Evolutionary conservation across 768 basidiomycete genomes (phyloP), one percentile per base, ranked within the genome.

Genomic region (Rubroboletus pulcherrimus): DNA sequence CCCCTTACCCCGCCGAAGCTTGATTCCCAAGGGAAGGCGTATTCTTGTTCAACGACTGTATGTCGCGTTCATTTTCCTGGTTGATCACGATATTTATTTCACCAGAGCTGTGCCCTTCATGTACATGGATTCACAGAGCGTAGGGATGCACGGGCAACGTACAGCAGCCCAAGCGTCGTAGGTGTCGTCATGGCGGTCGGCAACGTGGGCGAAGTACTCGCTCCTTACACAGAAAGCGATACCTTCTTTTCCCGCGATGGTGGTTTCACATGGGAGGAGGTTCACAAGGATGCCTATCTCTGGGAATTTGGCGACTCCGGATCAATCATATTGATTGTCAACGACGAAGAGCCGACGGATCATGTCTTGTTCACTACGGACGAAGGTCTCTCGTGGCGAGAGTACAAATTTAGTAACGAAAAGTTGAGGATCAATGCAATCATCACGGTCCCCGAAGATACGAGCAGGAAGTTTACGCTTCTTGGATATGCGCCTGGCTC

Each of bases 271-370:
- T 99, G 97, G 97, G 85, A 97, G 68, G 97, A 99, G 74, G 88
- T 99, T 0, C 94, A 94, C 77, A 99, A 99, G 69, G 95, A 96
- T 61, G 96, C 97, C 0, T 90, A 98, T 67, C 78, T 98, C 38
- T 99, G 93, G 93, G 94, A 95, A 69, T 98, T 96, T 63, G 96
- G 96, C 30, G 97, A 98, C 74, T 96, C 92, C 0, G 97, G 97
- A 5, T 94, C 95, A 1, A 79, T 99, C 54, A 79, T 98, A 35
- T 77, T 99, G 62, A 87, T 99, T 75, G 93, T 85, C 42, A 98
- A 98, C 71, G 97, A 99, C 70, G 96, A 98, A 68, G 88, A 88
- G 55, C 83, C 94, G 0, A 95, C 91, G 3, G 90, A 97, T 64
- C 87, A 89, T 58, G 81, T 98, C 42, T 70, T 95, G 59, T 98